phyloP scores from a whole-genome alignment of 441 rosid species.

The Kokia cookei region DNA sequence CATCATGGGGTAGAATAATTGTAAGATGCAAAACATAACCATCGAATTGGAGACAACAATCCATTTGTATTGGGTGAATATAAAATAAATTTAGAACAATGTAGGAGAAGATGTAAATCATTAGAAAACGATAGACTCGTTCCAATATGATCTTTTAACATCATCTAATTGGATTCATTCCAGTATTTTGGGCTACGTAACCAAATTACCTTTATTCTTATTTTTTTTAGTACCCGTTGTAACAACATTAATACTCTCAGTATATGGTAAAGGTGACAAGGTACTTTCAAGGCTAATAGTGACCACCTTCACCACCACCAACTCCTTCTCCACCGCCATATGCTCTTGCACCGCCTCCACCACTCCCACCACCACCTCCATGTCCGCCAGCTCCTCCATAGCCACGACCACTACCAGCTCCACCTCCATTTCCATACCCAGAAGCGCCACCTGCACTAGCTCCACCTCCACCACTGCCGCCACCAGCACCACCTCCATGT shows the following conservation, averaged over 20 bases:
- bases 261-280: background rate
- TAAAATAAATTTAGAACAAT: background rate
- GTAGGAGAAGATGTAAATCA: background rate
- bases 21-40: background rate
- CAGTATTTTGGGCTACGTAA: background rate
- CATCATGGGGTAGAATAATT: too few species aligned
- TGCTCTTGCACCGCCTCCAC: slow-evolving; percentile 10
- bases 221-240: background rate
- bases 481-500: slow-evolving; percentile 9
- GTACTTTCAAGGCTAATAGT: slow-evolving; percentile 12
- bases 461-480: slow-evolving; percentile 11
- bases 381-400: slow-evolving; percentile 12
- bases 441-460: slow-evolving; percentile 11
- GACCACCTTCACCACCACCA: slow-evolving; percentile 33
- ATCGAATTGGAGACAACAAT: background rate
- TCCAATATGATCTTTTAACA: background rate
- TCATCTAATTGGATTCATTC: background rate
- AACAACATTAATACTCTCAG: background rate
- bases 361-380: slow-evolving; percentile 11
- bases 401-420: slow-evolving; percentile 28
- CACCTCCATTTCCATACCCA: slow-evolving; percentile 4
- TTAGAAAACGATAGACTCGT: background rate
- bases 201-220: background rate
- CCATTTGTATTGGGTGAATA: background rate
- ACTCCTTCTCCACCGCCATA: slow-evolving; percentile 22